Conservation (phyloP, 2,329 filamentous ascomycete species). For the Alternaria rosae region DNA sequence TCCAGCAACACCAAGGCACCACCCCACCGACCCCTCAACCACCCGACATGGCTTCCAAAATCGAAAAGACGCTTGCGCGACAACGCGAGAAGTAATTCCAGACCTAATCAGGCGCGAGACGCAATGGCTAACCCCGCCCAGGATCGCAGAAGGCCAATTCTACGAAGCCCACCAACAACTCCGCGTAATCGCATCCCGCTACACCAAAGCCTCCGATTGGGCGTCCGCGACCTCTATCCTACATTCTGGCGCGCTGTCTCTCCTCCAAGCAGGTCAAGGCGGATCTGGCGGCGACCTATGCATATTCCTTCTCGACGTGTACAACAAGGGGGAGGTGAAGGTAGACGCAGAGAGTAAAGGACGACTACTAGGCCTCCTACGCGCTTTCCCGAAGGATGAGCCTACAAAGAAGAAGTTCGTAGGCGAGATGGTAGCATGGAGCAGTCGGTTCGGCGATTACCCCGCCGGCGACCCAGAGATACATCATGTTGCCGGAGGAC, state of each 20-base stretch:
- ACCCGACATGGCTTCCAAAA: constrained; percentile 56
- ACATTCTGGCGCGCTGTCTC: constrained; percentile 79
- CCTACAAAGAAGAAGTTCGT: constrained; percentile 94
- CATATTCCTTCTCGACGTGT: constrained; percentile 87
- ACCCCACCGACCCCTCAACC: background rate
- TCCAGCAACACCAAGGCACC: background rate
- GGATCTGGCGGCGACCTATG: constrained; percentile 91
- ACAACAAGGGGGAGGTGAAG: constrained; percentile 82
- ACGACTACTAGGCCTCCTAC: constrained; percentile 77
- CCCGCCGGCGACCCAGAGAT: constrained; percentile 93
- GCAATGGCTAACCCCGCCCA: constrained; percentile 46
- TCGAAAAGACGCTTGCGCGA: constrained; percentile 74
- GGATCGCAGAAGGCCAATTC: constrained; percentile 88
- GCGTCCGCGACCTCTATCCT: constrained; percentile 85
- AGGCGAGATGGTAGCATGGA: constrained; percentile 88
- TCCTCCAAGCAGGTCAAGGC: constrained; percentile 91
- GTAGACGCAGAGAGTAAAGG: constrained; percentile 77
- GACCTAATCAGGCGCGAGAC: background rate
- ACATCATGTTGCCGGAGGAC: constrained; percentile 86
- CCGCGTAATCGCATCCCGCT: constrained; percentile 90
- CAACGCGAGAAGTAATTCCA: constrained; percentile 75
- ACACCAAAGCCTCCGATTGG: constrained; percentile 89
- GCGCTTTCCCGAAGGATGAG: constrained; percentile 82
- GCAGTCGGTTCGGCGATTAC: constrained; percentile 81
- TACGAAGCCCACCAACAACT: constrained; percentile 99